phyloP scores from a whole-genome alignment of 345 rosid genomes.

The Citrus mangshanensis region DNA sequence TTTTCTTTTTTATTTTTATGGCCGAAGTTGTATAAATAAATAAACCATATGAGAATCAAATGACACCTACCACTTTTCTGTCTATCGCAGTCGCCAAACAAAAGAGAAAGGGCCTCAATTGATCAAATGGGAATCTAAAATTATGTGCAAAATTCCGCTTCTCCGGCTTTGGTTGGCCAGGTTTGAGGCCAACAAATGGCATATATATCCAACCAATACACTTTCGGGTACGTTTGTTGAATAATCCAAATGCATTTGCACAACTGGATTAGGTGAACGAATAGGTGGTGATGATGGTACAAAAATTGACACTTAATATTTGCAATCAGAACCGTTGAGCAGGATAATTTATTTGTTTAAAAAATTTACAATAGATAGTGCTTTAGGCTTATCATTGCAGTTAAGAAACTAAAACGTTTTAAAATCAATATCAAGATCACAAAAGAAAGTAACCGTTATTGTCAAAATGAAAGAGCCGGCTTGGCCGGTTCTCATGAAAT shows the following conservation, averaged over 20 bases:
- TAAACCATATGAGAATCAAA: neutral
- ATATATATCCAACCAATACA: conserved; percentile 16
- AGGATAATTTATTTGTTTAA: neutral
- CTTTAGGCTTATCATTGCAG: conserved; percentile 20
- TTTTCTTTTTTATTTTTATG: neutral
- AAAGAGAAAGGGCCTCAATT: neutral
- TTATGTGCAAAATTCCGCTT: neutral
- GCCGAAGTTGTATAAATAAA: neutral
- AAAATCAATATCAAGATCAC: conserved; percentile 12
- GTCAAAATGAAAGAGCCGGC: conserved; percentile 35
- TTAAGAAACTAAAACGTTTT: conserved; percentile 20
- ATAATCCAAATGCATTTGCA: neutral
- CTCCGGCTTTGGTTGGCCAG: neutral
- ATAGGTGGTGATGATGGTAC: neutral
- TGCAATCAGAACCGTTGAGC: conserved; percentile 12
- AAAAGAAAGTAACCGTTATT: conserved; percentile 28
- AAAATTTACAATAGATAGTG: neutral
- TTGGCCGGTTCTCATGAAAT: conserved; percentile 43
- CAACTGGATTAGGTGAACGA: neutral
- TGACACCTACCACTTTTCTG: conserved; percentile 3
- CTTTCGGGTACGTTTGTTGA: neutral
- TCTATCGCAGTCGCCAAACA: neutral
- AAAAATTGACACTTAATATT: neutral
- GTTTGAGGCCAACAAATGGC: conserved; percentile 16
- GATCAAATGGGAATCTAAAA: neutral